Evolutionary conservation across 2,329 filamentous ascomycete species (phyloP), one percentile per base, ranked within the genome.

Genomic region (Ophiognomonia clavigignenti-juglandacearum): DNA sequence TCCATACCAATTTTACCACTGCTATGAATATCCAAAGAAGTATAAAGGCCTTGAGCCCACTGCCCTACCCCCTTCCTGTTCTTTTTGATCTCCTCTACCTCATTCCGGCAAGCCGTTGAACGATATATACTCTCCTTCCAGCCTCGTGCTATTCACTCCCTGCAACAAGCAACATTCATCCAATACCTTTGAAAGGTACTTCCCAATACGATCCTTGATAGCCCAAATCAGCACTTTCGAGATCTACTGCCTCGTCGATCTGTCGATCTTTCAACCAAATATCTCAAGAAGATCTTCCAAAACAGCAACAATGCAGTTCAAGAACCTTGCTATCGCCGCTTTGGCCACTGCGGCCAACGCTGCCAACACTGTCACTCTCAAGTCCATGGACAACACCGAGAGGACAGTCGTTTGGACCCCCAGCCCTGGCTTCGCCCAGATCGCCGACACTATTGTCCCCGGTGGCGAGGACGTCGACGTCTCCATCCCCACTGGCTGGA

Each of bases 331-430:
- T 55, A 54, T 74, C 51, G 60, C 62, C 53, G 59, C 59, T 43
- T 61, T 68, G 52, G 70, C 69, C 49, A 62, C 69, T 51, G 55
- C 70, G 42, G 70, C 62, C 57, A 61, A 60, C 45, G 75, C 73
- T 49, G 62, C 59, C 59, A 75, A 73, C 63, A 64, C 65, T 29
- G 64, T 84, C 57, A 78, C 74, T 55, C 82, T 84, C 67, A 57
- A 73, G 64, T 81, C 77, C 56, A 74, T 80, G 42, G 81, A 84
- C 61, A 56, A 63, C 49, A 66, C 64, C 27, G 60, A 64, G 49
- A 73, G 77, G 61, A 73, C 68, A 39, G 57, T 81, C 61, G 56
- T 71, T 65, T 77, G 79, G 64, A 77, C 73, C n/a, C n/a, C n/a
- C n/a, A n/a, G n/a, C n/a, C n/a, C n/a, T 24, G 56, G 68, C 56